Evolutionary conservation across 305 asterid genomes (phyloP).

Genomic region (Ajuga reptans): DNA sequence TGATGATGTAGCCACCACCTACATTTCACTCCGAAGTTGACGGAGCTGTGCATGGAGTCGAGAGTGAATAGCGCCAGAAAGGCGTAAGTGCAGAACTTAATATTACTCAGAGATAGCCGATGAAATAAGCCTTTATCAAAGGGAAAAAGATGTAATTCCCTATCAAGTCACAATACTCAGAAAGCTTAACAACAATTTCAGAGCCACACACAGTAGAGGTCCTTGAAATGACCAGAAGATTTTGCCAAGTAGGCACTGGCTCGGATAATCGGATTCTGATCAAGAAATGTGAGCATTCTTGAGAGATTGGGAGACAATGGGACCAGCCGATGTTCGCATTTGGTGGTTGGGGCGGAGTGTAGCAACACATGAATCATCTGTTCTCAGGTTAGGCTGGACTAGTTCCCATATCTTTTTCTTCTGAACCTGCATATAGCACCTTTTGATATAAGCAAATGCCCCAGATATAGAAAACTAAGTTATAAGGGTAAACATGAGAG

Average conservation of each 20-base stretch:
- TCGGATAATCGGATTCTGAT: neutral
- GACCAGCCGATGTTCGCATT: conserved; percentile 69
- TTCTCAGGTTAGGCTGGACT: conserved; percentile 76
- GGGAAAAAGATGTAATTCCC: too few species aligned
- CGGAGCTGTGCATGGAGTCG: too few species aligned
- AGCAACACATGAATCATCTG: conserved; percentile 54
- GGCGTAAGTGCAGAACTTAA: too few species aligned
- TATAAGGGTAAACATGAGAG: neutral
- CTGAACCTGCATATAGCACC: conserved; percentile 50
- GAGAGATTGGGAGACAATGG: conserved; percentile 44
- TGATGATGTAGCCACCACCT: too few species aligned
- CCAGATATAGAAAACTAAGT: neutral
- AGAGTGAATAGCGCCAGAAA: too few species aligned
- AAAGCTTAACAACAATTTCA: neutral
- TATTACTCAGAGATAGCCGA: too few species aligned
- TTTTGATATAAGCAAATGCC: neutral
- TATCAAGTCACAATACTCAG: too few species aligned
- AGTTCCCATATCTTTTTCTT: conserved; percentile 92
- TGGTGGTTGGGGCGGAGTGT: conserved; percentile 34
- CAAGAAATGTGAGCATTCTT: conserved; percentile 71
- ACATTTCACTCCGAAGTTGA: too few species aligned
- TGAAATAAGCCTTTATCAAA: too few species aligned
- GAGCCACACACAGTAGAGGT: too few species aligned
- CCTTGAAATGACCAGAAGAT: neutral
- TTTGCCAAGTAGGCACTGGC: too few species aligned